Evolutionary conservation across 768 basidiomycete species (phyloP).

Genomic region (Podaxis mareebaensis): DNA sequence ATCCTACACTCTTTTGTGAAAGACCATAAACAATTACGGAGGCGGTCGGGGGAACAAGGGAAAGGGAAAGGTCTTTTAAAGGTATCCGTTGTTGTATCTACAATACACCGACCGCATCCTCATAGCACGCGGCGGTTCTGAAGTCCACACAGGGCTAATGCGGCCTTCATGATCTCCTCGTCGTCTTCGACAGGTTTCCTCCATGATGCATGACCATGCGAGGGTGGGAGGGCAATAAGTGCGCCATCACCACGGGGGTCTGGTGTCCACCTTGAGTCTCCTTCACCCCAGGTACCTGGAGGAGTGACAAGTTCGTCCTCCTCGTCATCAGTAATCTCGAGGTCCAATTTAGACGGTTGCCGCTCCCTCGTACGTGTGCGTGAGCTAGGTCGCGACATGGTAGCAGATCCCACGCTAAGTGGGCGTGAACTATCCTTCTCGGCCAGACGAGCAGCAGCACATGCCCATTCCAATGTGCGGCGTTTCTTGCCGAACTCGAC

Average conservation of each 20-base stretch:
- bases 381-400: slow-evolving; percentile 16
- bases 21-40: background rate
- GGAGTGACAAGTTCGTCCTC: slow-evolving; percentile 67
- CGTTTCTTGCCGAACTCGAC: slow-evolving; percentile 49
- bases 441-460: slow-evolving; percentile 56
- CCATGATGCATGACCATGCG: slow-evolving; percentile 9
- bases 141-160: slow-evolving; percentile 64
- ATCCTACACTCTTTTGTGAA: slow-evolving; percentile 8
- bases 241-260: slow-evolving; percentile 21
- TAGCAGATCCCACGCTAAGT: slow-evolving; percentile 3
- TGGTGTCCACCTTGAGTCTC: slow-evolving; percentile 38
- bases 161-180: slow-evolving; percentile 72
- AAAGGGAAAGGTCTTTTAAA: slow-evolving; percentile 1
- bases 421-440: slow-evolving; percentile 38
- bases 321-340: slow-evolving; percentile 65
- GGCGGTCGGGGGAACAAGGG: background rate
- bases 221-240: slow-evolving; percentile 18
- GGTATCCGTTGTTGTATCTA: slow-evolving; percentile 14
- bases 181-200: slow-evolving; percentile 37
- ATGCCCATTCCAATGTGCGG: slow-evolving; percentile 73
- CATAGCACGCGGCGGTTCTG: slow-evolving; percentile 28
- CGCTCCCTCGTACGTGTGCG: slow-evolving; percentile 16
- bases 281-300: slow-evolving; percentile 48
- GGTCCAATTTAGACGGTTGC: slow-evolving; percentile 23
- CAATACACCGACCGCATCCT: background rate